Conservation (phyloP, 306 rosid species). For the Casuarina equisetifolia region DNA sequence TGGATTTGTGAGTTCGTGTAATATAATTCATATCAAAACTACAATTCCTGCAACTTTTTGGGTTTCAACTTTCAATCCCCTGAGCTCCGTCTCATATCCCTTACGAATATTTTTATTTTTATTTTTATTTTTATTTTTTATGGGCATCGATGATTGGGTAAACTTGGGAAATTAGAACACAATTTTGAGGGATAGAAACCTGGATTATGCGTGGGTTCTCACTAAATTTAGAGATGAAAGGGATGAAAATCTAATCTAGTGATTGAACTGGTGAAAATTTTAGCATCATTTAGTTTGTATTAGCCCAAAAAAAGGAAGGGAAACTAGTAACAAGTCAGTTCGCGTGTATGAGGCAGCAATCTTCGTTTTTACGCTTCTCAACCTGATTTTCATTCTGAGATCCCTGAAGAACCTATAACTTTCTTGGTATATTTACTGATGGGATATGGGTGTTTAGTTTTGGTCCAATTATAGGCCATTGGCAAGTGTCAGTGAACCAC, state of each 20-base stretch:
- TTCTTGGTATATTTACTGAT: too few relatives aligned
- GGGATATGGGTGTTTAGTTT: not conserved
- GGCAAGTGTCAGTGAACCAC: not conserved
- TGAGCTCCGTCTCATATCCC: not conserved
- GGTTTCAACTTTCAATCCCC: not conserved
- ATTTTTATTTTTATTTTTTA: not conserved
- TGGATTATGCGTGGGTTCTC: slow-evolving; percentile 2
- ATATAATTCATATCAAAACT: slow-evolving; percentile 1
- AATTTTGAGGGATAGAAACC: not conserved
- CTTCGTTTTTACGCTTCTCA: not conserved
- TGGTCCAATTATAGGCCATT: not conserved
- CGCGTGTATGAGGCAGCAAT: not conserved
- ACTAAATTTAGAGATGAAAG: not conserved
- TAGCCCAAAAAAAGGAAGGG: too few relatives aligned
- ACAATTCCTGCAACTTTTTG: not conserved
- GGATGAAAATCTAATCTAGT: not conserved
- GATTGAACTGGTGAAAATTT: not conserved
- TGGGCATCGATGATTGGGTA: not conserved
- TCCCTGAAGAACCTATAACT: not conserved
- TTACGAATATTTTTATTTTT: not conserved
- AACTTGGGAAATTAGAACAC: not conserved
- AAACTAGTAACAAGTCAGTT: not conserved
- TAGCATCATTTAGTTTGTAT: not conserved
- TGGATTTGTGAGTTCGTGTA: slow-evolving; percentile 30
- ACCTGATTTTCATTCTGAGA: not conserved